phyloP scores from a whole-genome alignment of 1,139 yeast species.

The Candida albicans region DNA sequence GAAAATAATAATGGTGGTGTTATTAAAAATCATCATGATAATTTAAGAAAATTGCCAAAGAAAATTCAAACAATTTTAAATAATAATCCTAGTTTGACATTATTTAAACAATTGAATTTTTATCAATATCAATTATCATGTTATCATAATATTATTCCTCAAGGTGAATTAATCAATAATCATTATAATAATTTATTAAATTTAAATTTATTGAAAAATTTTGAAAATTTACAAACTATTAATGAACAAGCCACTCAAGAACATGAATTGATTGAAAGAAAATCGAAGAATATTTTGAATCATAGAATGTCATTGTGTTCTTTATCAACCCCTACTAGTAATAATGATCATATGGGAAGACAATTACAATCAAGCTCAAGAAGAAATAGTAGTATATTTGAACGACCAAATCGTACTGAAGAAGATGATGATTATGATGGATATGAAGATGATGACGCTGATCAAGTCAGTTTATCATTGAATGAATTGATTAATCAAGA shows the following conservation, averaged over 20 bases:
- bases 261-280: constrained; percentile 28
- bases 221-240: constrained; percentile 36
- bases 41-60: constrained; percentile 33
- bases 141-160: constrained; percentile 39
- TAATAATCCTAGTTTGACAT: constrained; percentile 28
- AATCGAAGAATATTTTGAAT: constrained; percentile 32
- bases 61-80: constrained; percentile 39
- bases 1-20: constrained; percentile 16
- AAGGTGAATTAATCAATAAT: constrained; percentile 28
- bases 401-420: constrained; percentile 11
- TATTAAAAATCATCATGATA: constrained; percentile 22
- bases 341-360: too few relatives aligned
- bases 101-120: constrained; percentile 37
- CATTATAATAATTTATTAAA: constrained; percentile 40
- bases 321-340: constrained; percentile 11
- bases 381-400: constrained; percentile 15
- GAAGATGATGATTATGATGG: constrained; percentile 14
- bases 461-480: constrained; percentile 3
- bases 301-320: constrained; percentile 39
- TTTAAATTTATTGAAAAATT: constrained; percentile 41
- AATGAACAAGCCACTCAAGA: constrained; percentile 33
- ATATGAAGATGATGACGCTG: background rate
- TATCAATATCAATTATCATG: constrained; percentile 46
- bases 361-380: constrained; percentile 10
- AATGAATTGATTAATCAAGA: constrained; percentile 4